Base-by-base conservation (phyloP, 2,329 filamentous ascomycete genomes). In the Ceratocystis harringtonii region DNA sequence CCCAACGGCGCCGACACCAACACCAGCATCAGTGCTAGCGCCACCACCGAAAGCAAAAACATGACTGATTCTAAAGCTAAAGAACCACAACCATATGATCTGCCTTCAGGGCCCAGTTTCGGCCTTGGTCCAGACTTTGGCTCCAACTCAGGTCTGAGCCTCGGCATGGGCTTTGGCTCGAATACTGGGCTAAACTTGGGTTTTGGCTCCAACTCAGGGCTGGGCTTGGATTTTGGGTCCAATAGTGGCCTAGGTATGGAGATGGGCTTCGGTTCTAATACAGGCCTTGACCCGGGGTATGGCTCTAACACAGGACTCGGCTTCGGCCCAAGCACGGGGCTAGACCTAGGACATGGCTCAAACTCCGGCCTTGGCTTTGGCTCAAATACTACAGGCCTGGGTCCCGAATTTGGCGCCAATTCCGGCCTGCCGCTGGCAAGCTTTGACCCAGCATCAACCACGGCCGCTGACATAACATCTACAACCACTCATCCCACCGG, bases 171-270 rank as follows among this genome's bases (percentile, higher is more conserved):
- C n/a, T 61, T 60, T 41, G 64, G 64, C 19, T 50, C 58, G 30
- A 65, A 62, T 43, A 30, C 60, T 28, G 58, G 64, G 2, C 64
- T 65, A 5, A 45, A 30, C 5, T 25, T 66, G 30, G 48, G 58
- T 30, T 61, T 50, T 43, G 57, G 64, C 22, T 61, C 63, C 15
- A 52, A 61, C 55, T 61, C 52, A 36, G 55, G 41, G 6, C 43
- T 61, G 55, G 55, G 58, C 48, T 22, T 65, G 19, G 63, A 65
- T 30, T 65, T 65, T 44, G 55, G 63, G 3, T 36, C 58, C 15
- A 64, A 64, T 44, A 41, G 44, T 62, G 64, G 64, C 2, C 45
- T 65, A 15, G 63, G 63, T 6, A 44, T 64, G 50, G 57, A 44
- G 5, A 30, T 61, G 12, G 57, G 22, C 17, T 61, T 36, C 30